These are phyloP conservation scores for Carallia pectinifolia DNA, from an alignment of 345 rosid species.

Conservation along the genomic window DNA sequence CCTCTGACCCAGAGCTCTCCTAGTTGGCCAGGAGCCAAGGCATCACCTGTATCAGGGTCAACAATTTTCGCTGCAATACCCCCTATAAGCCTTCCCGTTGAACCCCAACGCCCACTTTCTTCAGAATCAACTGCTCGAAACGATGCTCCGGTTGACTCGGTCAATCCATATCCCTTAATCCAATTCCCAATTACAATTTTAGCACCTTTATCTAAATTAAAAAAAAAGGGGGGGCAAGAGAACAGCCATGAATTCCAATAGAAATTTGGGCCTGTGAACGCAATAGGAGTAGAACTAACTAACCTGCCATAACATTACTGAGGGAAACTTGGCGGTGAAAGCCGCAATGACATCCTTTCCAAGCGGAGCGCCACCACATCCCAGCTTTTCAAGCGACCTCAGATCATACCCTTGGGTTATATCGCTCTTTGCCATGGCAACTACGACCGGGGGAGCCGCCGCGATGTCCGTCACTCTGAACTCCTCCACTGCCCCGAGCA, in stretches of 20 bases:
- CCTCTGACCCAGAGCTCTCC: slow-evolving; percentile 42
- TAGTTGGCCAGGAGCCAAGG: slow-evolving; percentile 20
- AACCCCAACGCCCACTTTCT: slow-evolving; percentile 14
- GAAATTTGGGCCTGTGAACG: too few species aligned
- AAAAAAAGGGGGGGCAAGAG: neutral
- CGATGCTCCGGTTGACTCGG: slow-evolving; percentile 21
- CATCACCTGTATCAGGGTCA: slow-evolving; percentile 17
- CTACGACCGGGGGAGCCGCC: slow-evolving; percentile 30
- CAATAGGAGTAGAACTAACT: neutral
- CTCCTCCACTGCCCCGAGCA: slow-evolving; percentile 28
- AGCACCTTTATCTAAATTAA: too few species aligned
- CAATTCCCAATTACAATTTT: neutral
- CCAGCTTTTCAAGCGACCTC: slow-evolving; percentile 20
- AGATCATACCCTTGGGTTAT: slow-evolving; percentile 15
- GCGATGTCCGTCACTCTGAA: slow-evolving; percentile 22
- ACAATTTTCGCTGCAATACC: slow-evolving; percentile 25
- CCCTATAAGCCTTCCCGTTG: neutral
- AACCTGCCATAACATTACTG: slow-evolving; percentile 21
- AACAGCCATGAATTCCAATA: too few species aligned
- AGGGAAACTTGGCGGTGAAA: slow-evolving; percentile 22
- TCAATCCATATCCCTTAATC: slow-evolving; percentile 33
- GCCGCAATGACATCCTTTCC: slow-evolving; percentile 27
- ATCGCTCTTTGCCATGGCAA: slow-evolving; percentile 17
- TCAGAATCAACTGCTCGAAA: slow-evolving; percentile 11
- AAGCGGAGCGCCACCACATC: slow-evolving; percentile 30